A percentile compares a stretch with the other conserved stretches of the same genome.
These are phyloP conservation scores for Backusella macrospora DNA, from an alignment of 192 early-diverging fungal genomes.

Conservation along the genomic window DNA sequence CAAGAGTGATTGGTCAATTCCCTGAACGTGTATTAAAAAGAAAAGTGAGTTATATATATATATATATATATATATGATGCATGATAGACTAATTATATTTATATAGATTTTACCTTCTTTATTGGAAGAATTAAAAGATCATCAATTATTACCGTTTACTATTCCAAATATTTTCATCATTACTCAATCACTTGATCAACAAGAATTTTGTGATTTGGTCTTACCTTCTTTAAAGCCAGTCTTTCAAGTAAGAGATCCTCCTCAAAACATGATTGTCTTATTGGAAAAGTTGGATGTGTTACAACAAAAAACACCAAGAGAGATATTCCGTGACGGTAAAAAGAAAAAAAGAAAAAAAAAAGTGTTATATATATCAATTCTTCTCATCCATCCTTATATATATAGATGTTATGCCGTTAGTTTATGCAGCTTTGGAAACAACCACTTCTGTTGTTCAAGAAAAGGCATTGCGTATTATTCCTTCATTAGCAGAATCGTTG, in stretches of 20 bases:
- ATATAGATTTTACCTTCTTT: conserved; percentile 68
- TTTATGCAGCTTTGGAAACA: conserved; percentile 68
- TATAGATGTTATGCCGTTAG: conserved; percentile 71
- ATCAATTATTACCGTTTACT: conserved; percentile 67
- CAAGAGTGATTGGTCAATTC: conserved; percentile 71
- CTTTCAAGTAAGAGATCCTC: conserved; percentile 61
- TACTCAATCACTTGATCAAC: conserved; percentile 54
- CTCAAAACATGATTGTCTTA: conserved; percentile 69
- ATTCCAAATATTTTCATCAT: conserved; percentile 81
- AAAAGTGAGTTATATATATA: conserved; percentile 50
- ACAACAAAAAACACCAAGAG: conserved; percentile 61
- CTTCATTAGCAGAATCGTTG: conserved; percentile 54
- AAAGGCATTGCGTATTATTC: conserved; percentile 66
- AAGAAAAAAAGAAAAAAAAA: too few relatives aligned
- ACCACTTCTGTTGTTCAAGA: conserved; percentile 60
- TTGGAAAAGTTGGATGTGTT: conserved; percentile 69
- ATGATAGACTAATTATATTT: background rate
- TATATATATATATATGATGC: background rate
- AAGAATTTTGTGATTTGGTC: conserved; percentile 67
- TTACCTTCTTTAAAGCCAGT: conserved; percentile 65
- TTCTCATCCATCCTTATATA: background rate
- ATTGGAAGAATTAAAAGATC: conserved; percentile 76
- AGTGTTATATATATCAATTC: too few relatives aligned
- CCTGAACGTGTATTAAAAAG: conserved; percentile 67
- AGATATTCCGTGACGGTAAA: conserved; percentile 67